Conservation (phyloP, 345 rosid species). For the Dovyalis caffra region DNA sequence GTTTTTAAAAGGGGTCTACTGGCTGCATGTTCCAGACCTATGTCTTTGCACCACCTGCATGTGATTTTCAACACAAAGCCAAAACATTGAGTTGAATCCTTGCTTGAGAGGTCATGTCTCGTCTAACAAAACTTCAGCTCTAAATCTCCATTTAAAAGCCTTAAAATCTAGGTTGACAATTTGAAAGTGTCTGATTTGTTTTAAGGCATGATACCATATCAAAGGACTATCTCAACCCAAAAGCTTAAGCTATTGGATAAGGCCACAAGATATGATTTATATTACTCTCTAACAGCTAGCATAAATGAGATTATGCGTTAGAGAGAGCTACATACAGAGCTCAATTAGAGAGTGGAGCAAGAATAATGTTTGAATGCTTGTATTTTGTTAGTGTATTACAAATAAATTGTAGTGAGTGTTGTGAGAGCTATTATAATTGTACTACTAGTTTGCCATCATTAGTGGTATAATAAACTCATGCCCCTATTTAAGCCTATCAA, state of each 20-base stretch:
- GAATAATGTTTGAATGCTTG: no score
- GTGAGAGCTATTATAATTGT: no score
- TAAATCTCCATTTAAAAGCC: not conserved
- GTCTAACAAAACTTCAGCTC: not conserved
- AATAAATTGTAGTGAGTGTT: no score
- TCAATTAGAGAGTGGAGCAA: no score
- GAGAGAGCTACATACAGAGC: no score
- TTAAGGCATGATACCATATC: not conserved
- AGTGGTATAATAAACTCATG: no score
- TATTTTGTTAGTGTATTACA: no score
- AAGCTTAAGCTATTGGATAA: not conserved
- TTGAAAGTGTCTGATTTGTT: not conserved
- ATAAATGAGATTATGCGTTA: no score
- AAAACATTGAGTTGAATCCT: not conserved
- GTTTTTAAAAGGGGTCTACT: not conserved
- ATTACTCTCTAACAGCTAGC: no score
- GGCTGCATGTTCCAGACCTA: not conserved
- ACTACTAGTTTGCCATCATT: no score
- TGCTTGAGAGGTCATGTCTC: not conserved
- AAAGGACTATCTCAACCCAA: not conserved
- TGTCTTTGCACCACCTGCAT: not conserved
- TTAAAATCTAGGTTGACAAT: not conserved
- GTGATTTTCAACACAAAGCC: not conserved
- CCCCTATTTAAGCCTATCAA: no score
- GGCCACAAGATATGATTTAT: not conserved